A percentile compares a stretch with the other conserved stretches of the same genome.
Conservation (phyloP, 2,329 filamentous ascomycete genomes). For the Orbilia blumenaviensis region DNA sequence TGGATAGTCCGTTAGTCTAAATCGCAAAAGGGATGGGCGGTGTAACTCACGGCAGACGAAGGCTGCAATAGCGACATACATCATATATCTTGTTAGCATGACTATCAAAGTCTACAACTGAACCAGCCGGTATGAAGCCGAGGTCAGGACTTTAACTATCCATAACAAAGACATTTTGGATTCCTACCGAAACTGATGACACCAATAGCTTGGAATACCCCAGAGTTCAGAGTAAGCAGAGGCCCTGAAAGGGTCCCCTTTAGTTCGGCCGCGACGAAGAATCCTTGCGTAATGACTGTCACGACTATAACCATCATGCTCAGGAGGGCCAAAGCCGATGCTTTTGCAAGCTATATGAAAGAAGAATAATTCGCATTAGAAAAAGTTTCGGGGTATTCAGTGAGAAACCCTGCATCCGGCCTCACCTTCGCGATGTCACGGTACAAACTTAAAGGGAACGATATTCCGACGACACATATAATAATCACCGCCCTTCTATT, state of each 20-base stretch:
- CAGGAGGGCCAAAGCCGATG: conserved; percentile 88
- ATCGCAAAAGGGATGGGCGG: neutral
- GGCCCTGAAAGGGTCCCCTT: conserved; percentile 76
- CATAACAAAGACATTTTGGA: neutral
- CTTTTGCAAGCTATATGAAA: conserved; percentile 78
- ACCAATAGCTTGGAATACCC: conserved; percentile 93
- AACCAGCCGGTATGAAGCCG: neutral
- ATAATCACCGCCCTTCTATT: conserved; percentile 85
- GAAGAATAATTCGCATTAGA: neutral
- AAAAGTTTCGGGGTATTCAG: neutral
- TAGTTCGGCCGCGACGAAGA: conserved; percentile 75
- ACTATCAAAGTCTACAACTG: neutral
- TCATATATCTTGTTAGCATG: conserved; percentile 59
- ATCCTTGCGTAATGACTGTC: conserved; percentile 85
- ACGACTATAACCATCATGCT: conserved; percentile 92
- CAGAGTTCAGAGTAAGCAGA: conserved; percentile 80
- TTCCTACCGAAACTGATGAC: conserved; percentile 91
- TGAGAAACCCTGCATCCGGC: neutral
- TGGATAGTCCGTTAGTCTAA: conserved; percentile 57
- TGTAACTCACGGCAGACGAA: conserved; percentile 71
- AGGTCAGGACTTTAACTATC: neutral
- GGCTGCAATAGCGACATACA: conserved; percentile 61
- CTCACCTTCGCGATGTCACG: conserved; percentile 93
- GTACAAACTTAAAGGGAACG: conserved; percentile 91
- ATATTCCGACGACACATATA: conserved; percentile 84